Percentiles rank a stretch among this genome's conserved stretches.
Evolutionary conservation across 2,329 filamentous ascomycete genomes (phyloP).

Genomic region (Penicillium concentricum): DNA sequence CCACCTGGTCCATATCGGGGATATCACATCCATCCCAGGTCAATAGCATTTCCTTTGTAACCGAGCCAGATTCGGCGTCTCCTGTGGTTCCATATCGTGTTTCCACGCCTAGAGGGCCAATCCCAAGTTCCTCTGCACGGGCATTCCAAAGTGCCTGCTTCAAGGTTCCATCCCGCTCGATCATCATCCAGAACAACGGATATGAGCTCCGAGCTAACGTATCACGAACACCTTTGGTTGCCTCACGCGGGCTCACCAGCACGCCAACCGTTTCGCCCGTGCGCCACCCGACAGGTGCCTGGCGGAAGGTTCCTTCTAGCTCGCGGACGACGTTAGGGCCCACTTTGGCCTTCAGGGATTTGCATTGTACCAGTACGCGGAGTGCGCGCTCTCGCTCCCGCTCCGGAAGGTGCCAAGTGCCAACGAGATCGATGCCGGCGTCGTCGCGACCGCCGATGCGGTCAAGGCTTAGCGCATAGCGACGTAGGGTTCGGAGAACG

Average conservation of each 20-base stretch:
- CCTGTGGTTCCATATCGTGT: conserved; percentile 30
- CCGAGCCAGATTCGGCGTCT: conserved; percentile 15
- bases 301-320: conserved; percentile 66
- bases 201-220: conserved; percentile 65
- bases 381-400: conserved; percentile 32
- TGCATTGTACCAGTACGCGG: conserved; percentile 49
- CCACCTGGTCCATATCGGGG: conserved; percentile 33
- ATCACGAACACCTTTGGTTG: conserved; percentile 76
- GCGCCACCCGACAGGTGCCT: conserved; percentile 72
- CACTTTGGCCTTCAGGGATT: conserved; percentile 43
- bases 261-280: conserved; percentile 66
- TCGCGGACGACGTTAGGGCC: conserved; percentile 48
- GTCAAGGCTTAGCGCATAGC: conserved; percentile 40
- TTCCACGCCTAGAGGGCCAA: conserved; percentile 41
- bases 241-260: conserved; percentile 65
- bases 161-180: conserved; percentile 38
- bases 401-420: conserved; percentile 46
- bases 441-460: conserved; percentile 49
- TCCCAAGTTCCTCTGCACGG: conserved; percentile 38
- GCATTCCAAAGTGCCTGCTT: conserved; percentile 49
- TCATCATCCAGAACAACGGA: conserved; percentile 66
- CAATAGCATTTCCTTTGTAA: conserved; percentile 28
- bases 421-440: conserved; percentile 48
- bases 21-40: conserved; percentile 41
- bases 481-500: conserved; percentile 40